A percentile compares a stretch with the other conserved stretches of the same genome.
Conservation (phyloP, 495 filamentous ascomycete genomes). For the Recurvomyces mirabilis region DNA sequence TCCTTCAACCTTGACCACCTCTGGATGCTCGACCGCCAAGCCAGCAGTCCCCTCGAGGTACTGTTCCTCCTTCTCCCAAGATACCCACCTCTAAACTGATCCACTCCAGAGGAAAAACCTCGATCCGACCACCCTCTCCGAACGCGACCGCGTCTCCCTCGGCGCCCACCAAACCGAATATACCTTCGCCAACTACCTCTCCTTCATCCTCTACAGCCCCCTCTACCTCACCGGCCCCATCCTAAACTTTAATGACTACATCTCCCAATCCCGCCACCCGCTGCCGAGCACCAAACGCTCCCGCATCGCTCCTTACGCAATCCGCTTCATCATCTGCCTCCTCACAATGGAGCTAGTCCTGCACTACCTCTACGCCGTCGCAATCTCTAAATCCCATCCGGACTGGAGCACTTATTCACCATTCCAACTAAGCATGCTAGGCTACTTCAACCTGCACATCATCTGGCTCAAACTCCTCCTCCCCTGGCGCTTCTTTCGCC, state of each 20-base stretch:
- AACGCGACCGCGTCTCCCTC: constrained; percentile 69
- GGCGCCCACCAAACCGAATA: constrained; percentile 62
- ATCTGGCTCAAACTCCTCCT: constrained; percentile 97
- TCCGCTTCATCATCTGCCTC: constrained; percentile 71
- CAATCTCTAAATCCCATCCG: constrained; percentile 73
- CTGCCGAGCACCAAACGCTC: constrained; percentile 46
- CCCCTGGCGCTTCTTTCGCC: constrained; percentile 93
- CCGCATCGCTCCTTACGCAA: constrained; percentile 65
- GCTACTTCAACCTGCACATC: constrained; percentile 92
- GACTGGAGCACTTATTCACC: constrained; percentile 77
- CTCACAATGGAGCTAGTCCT: constrained; percentile 90
- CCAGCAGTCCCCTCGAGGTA: constrained; percentile 73
- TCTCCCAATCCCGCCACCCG: constrained; percentile 69
- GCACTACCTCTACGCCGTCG: constrained; percentile 87
- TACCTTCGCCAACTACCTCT: constrained; percentile 71
- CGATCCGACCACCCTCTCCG: constrained; percentile 72
- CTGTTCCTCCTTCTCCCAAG: too few species aligned
- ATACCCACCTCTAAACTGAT: constrained; percentile 49
- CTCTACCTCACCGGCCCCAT: constrained; percentile 90
- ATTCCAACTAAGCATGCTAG: constrained; percentile 79
- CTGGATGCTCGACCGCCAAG: constrained; percentile 66
- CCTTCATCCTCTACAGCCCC: constrained; percentile 81
- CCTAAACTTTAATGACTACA: constrained; percentile 95
- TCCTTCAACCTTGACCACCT: constrained; percentile 97
- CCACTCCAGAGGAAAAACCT: constrained; percentile 92